Conservation (phyloP, 306 rosid species). For the Gillenia trifoliata region DNA sequence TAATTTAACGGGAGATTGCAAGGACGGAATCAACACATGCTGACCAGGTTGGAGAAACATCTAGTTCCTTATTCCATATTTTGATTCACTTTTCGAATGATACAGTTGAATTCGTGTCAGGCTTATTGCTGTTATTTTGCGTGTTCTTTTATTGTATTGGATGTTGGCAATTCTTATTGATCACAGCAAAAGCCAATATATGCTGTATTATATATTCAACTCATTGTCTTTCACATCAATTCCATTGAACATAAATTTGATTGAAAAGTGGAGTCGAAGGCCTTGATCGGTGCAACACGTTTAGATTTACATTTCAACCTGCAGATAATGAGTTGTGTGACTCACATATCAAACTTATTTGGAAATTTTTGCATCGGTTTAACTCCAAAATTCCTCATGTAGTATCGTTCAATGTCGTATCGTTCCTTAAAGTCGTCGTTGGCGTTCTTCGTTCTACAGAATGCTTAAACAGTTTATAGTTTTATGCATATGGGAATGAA, state of each 20-base stretch:
- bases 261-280: not conserved
- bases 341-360: not conserved
- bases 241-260: not conserved
- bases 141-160: slow-evolving; percentile 41
- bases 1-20: slow-evolving; percentile 89
- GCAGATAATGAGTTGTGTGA: no score
- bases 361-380: not conserved
- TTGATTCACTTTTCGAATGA: slow-evolving; percentile 36
- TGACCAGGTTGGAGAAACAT: slow-evolving; percentile 42
- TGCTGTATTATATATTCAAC: slow-evolving; percentile 29
- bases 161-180: slow-evolving; percentile 24
- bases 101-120: slow-evolving; percentile 28
- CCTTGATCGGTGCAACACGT: not conserved
- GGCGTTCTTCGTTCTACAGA: not conserved
- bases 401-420: not conserved
- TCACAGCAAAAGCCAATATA: slow-evolving; percentile 25
- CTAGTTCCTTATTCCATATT: slow-evolving; percentile 18
- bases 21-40: slow-evolving; percentile 93
- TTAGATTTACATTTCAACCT: not conserved
- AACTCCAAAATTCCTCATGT: not conserved
- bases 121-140: slow-evolving; percentile 34
- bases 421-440: not conserved
- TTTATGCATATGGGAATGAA: not conserved
- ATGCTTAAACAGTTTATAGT: not conserved
- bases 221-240: slow-evolving; percentile 11